Base-by-base conservation (phyloP, 805 yeast species). In the Candida multigemmis region DNA sequence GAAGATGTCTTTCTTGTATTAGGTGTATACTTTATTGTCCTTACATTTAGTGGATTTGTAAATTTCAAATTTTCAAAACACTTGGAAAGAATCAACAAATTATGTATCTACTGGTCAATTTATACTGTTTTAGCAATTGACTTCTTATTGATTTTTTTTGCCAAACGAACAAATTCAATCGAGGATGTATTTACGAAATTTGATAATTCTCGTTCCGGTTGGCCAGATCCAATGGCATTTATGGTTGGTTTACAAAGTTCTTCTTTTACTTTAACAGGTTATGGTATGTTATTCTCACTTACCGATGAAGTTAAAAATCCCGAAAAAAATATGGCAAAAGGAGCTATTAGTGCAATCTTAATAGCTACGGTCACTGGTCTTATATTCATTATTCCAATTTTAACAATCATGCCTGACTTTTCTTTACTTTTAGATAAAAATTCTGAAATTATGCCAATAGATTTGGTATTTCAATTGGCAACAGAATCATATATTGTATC, bases 281-380 rank as follows among this genome's bases (percentile, higher is more conserved):
- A 79, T 49, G 89, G 89, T 15, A 74, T 82, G 71, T 60, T 83
- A 15, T 81, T 84, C 12, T 76, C 89, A 5, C 70, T 83, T 61
- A 74, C 86, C 24, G 94, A 83, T 42, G 94, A 83, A 51, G 91
- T 83, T 10, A 68, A 74, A 35, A 60, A 60, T 13, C 89, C 94
- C 0, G 91, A 83, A 44, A 68, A 57, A 30, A 76, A 74, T 27
- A 77, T 83, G 41, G 86, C 94, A 10, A 68, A 68, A 37, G 91
- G 91, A 4, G 72, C 83, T 44, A 51, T 79, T 1, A 59, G 67
- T 25, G 72, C 91, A 2, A 80, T 81, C 10, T 27, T 71, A 22
- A 62, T 80, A 24, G 71, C 89, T 7, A 67, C 78, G 0, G 34
- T 72, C n/a, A 74, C 77, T 9, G 94, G 94, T 0, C 48, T 82